Evolutionary conservation across 352 stramenopile species (phyloP), one percentile per base, ranked within the genome.

Genomic region (Blastocystis hominis): DNA sequence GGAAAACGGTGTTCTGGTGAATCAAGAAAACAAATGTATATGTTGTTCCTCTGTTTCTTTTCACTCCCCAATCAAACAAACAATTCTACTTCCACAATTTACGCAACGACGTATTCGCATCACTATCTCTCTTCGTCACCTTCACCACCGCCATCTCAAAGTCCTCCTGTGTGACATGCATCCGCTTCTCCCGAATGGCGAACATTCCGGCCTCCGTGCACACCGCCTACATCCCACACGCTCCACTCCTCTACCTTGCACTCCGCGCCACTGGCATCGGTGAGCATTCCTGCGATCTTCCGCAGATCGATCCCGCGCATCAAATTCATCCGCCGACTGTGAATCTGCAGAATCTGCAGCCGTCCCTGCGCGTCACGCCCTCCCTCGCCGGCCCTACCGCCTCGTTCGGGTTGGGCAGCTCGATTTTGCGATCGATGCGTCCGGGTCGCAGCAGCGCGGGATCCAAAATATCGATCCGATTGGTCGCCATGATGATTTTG

Each of bases 61-160:
- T 36, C n/a, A 42, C 50, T 59, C 50, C 13, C n/a, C n/a, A 20
- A 59, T 59, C 17, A 64, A 84, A 84, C 34, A 64, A 69, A 50
- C 24, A 44, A 2, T 40, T 92, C 24, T 98, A 99, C 94, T 98
- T 99, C 96, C 96, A 99, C 81, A 99, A 92, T 92, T 98, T 98
- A 91, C 96, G 95, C 89, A 98, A 95, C 91, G 94, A 98, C 91
- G 98, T 97, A 90, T 97, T 95, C 89, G 89, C 88, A 89, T 99
- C 97, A 75, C 93, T 94, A 89, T 99, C 96, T 92, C 99, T 99
- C 95, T 99, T 99, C 96, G 98, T 99, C 81, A 99, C 97, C 93
- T 99, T 99, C 75, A 94, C 97, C 36, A 98, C 96, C 10, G 97
- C 96, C 96, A 99, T 99, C 91, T 98, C 96, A 91, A 99, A 99